A percentile compares a stretch with the other conserved stretches of the same genome.
These are phyloP conservation scores for Rubroshorea leprosula DNA, from an alignment of 345 rosid species.

Conservation along the genomic window DNA sequence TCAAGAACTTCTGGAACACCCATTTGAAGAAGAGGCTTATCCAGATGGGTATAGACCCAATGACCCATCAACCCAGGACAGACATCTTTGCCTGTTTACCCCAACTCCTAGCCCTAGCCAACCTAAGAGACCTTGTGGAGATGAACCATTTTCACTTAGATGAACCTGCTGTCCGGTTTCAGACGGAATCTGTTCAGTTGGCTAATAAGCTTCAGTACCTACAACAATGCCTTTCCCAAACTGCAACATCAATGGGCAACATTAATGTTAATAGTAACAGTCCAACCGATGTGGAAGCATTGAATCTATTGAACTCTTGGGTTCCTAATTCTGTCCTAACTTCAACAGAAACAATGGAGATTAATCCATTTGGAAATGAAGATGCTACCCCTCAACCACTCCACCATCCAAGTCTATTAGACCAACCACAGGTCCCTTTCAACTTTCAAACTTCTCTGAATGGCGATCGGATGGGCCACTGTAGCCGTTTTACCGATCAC, in stretches of 20 bases:
- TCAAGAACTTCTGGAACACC: conserved; percentile 59
- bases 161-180: conserved; percentile 44
- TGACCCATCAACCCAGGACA: conserved; percentile 65
- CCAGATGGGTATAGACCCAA: conserved; percentile 68
- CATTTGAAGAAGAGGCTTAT: conserved; percentile 56
- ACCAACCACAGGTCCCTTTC: conserved; percentile 45
- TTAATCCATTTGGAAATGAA: conserved; percentile 20
- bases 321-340: conserved; percentile 7
- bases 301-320: conserved; percentile 21
- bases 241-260: conserved; percentile 23
- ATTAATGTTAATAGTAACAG: background rate
- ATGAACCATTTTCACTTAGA: conserved; percentile 18
- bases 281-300: conserved; percentile 34
- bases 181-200: conserved; percentile 45
- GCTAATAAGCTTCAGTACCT: conserved; percentile 48
- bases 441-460: conserved; percentile 40
- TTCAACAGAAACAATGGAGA: conserved; percentile 16
- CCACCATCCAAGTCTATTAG: conserved; percentile 35
- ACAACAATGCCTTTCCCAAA: conserved; percentile 32
- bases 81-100: conserved; percentile 51
- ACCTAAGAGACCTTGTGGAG: conserved; percentile 40
- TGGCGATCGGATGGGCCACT: conserved; percentile 21
- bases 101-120: conserved; percentile 53
- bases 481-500: conserved; percentile 17
- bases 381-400: conserved; percentile 38